phyloP scores from a whole-genome alignment of 805 yeast species.

The Hanseniaspora clermontiae region DNA sequence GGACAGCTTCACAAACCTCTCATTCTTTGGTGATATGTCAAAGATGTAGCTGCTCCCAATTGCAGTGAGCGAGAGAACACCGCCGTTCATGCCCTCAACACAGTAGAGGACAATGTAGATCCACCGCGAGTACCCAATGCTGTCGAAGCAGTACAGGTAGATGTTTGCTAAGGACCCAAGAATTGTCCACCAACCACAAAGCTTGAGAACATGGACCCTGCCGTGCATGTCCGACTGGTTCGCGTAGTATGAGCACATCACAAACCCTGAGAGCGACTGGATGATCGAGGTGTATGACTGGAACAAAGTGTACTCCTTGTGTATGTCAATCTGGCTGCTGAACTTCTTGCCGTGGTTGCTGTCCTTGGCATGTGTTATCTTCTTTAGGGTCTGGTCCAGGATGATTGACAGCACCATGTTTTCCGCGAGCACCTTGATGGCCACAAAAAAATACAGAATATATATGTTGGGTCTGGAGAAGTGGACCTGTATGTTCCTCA shows the following conservation, averaged over 20 bases:
- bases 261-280: constrained; percentile 19
- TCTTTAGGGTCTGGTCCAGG: constrained; percentile 9
- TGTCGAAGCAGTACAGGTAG: constrained; percentile 14
- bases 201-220: constrained; percentile 18
- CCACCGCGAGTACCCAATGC: constrained; percentile 6
- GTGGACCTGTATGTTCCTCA: too few relatives aligned
- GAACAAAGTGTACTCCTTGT: constrained; percentile 16
- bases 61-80: constrained; percentile 20
- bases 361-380: background rate
- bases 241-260: constrained; percentile 20
- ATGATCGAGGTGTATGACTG: constrained; percentile 17
- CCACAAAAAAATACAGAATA: constrained; percentile 1
- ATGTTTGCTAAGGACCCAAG: constrained; percentile 20
- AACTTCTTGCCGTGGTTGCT: background rate
- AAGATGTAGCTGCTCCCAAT: constrained; percentile 20
- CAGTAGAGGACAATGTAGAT: constrained; percentile 15
- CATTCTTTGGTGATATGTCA: constrained; percentile 17
- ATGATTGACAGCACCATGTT: constrained; percentile 13
- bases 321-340: constrained; percentile 11
- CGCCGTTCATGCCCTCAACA: constrained; percentile 18
- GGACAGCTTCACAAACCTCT: constrained; percentile 17
- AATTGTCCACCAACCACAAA: constrained; percentile 23
- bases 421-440: constrained; percentile 12
- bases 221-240: constrained; percentile 20
- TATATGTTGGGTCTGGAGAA: constrained; percentile 3